Percentiles rank a stretch among this genome's conserved stretches.
phyloP scores from a whole-genome alignment of 208 protist genomes.

The Sergeia podlipaevii region DNA sequence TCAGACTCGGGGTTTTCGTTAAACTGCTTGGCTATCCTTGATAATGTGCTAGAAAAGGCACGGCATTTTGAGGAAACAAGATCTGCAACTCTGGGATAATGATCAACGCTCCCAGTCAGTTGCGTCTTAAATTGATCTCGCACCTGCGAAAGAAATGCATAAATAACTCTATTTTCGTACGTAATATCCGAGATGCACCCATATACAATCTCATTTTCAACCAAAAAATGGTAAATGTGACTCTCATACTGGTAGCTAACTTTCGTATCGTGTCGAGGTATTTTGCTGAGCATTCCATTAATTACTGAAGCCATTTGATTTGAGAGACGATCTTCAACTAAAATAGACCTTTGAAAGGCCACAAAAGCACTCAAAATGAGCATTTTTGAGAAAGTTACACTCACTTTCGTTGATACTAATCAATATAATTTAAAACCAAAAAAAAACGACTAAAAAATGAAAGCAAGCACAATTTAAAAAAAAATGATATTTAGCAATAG shows the following conservation, averaged over 20 bases:
- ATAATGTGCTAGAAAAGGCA: constrained; percentile 37
- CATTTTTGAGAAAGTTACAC: constrained; percentile 21
- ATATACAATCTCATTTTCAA: constrained; percentile 84
- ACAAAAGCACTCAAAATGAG: constrained; percentile 47
- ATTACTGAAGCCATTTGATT: constrained; percentile 26
- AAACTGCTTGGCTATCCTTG: constrained; percentile 24
- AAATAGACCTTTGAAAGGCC: constrained; percentile 35
- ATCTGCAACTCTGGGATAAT: constrained; percentile 41
- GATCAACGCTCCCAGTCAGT: constrained; percentile 44
- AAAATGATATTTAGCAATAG: not conserved
- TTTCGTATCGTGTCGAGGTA: constrained; percentile 68
- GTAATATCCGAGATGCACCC: constrained; percentile 50
- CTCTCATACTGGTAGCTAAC: constrained; percentile 77
- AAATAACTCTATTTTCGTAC: constrained; percentile 56
- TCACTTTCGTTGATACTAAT: not conserved
- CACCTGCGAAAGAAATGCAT: constrained; percentile 62
- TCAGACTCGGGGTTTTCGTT: constrained; percentile 70
- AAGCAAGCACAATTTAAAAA: not conserved
- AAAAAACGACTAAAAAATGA: constrained; percentile 11
- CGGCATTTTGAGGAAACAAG: constrained; percentile 36
- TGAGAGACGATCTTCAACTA: constrained; percentile 50
- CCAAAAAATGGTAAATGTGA: constrained; percentile 72
- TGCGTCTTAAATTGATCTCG: constrained; percentile 63
- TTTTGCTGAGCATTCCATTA: constrained; percentile 63
- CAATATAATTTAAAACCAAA: not conserved